Evolutionary conservation across 2,329 filamentous ascomycete genomes (phyloP), one percentile per base, ranked within the genome.

Genomic region (Diaporthe capsici): DNA sequence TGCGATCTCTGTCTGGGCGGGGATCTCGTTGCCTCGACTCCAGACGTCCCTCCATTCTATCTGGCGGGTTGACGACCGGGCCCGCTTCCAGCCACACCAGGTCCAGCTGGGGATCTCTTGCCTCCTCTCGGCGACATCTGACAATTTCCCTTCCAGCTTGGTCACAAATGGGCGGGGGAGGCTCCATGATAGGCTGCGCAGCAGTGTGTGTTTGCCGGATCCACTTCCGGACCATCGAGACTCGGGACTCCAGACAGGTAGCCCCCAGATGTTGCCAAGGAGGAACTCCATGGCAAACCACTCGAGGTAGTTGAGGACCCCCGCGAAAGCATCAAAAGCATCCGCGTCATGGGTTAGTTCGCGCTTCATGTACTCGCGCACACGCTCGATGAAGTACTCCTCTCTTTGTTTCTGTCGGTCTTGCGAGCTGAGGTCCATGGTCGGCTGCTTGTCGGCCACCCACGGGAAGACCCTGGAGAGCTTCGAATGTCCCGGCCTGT

Each of bases 331-430:
- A 7, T 73, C n/a, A 37, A 63, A 65, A 10, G 58, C 71, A 17
- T 73, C 71, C n/a, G 20, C 31, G 7, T 73, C 71, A n/a, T 73
- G 71, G 5, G 58, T 73, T 7, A 73, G 25, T 17, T 73, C 71
- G 28, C 71, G 58, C 31, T 55, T 73, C 71, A 73, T 73, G 39
- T 73, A 73, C 47, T 73, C 71, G 20, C 71, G 71, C 25, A 73
- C 58, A 1, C 71, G 58, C 22, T 65, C 58, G n/a, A 73, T 42
- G 2, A 73, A 73, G n/a, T 63, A 73, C 4, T 73, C 47, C 37
- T 73, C 71, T n/a, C 47, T 73, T 31, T 73, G 71, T 20, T 55
- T 63, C 10, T 44, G 58, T 55, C 71, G 58, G 58, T 44, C 47
- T n/a, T 53, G 49, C 8, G 58, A 53, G 10, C 25, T 42, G 8